Conservation (phyloP, 2,329 filamentous ascomycete genomes). For the Fusarium sp. region DNA sequence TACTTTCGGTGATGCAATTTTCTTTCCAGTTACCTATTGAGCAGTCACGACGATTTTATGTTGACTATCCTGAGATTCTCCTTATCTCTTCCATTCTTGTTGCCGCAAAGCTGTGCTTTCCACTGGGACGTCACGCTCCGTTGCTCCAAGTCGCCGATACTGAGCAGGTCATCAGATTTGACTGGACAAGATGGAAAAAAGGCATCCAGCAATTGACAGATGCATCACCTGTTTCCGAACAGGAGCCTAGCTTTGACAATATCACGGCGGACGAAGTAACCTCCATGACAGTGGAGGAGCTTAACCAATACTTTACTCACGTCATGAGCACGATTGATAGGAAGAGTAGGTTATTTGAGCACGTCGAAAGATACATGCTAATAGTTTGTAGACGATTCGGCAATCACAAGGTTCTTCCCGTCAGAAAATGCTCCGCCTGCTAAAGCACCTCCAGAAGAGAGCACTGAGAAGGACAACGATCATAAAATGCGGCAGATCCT, state of each 20-base stretch:
- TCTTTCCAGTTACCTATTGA: slow-evolving; percentile 63
- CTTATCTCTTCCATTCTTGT: slow-evolving; percentile 78
- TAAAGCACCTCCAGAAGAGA: slow-evolving; percentile 33
- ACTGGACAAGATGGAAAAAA: slow-evolving; percentile 79
- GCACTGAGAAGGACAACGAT: slow-evolving; percentile 45
- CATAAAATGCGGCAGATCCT: slow-evolving; percentile 40
- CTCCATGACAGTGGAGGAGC: slow-evolving; percentile 67
- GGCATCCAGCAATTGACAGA: slow-evolving; percentile 54
- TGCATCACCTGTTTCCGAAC: slow-evolving; percentile 10
- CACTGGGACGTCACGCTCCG: slow-evolving; percentile 70
- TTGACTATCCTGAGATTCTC: slow-evolving; percentile 79
- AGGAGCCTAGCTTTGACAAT: slow-evolving; percentile 57
- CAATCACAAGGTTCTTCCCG: slow-evolving; percentile 53
- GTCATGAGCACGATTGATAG: slow-evolving; percentile 50
- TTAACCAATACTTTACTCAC: slow-evolving; percentile 73
- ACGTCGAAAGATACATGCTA: slow-evolving; percentile 1
- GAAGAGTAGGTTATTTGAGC: slow-evolving; percentile 46
- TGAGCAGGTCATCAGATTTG: slow-evolving; percentile 55
- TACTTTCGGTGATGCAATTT: slow-evolving; percentile 65
- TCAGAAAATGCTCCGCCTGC: slow-evolving; percentile 38
- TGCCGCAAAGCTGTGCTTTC: slow-evolving; percentile 82
- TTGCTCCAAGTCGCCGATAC: slow-evolving; percentile 42
- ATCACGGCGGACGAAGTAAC: slow-evolving; percentile 72
- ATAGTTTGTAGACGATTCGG: slow-evolving; percentile 44
- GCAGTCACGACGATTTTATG: slow-evolving; percentile 57